Percentiles rank a stretch among this genome's conserved stretches.
These are phyloP conservation scores for Mortierella sp. DNA, from an alignment of 371 early-diverging fungal genomes.

Conservation along the genomic window DNA sequence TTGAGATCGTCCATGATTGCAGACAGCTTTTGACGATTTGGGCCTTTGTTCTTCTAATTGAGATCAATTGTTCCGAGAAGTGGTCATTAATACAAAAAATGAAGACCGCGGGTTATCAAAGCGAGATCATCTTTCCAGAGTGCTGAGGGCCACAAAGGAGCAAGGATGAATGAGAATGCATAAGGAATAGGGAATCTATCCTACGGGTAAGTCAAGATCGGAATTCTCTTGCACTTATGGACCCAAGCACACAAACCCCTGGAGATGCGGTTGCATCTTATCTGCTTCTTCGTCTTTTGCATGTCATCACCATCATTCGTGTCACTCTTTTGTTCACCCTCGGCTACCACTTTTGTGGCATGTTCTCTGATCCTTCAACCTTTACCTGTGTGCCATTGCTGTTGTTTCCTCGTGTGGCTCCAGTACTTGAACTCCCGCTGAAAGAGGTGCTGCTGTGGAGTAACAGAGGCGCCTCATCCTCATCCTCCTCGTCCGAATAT, in stretches of 20 bases:
- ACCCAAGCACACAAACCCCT: too few species aligned
- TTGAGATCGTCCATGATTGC: constrained; percentile 51
- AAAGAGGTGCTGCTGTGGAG: constrained; percentile 51
- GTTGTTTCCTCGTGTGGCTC: constrained; percentile 22
- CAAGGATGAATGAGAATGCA: constrained; percentile 36
- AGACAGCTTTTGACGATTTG: constrained; percentile 37
- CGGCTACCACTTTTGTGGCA: not conserved
- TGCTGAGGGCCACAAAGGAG: too few species aligned
- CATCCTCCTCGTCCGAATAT: constrained; percentile 50
- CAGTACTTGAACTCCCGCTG: constrained; percentile 26
- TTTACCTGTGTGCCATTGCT: constrained; percentile 30
- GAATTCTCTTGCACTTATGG: too few species aligned
- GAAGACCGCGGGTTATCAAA: too few species aligned
- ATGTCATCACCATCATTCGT: too few species aligned
- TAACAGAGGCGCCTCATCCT: constrained; percentile 46
- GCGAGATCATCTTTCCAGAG: too few species aligned
- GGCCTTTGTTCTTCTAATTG: constrained; percentile 27
- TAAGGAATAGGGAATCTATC: not conserved
- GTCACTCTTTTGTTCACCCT: too few species aligned
- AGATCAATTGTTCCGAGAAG: not conserved
- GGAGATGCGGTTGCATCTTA: too few species aligned
- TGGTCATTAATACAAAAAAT: too few species aligned
- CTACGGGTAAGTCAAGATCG: constrained; percentile 13
- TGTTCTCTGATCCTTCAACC: not conserved
- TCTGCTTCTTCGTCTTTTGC: too few species aligned